These are phyloP conservation scores for Penicillium flavigenum DNA, from an alignment of 495 filamentous ascomycete species.

Conservation along the genomic window DNA sequence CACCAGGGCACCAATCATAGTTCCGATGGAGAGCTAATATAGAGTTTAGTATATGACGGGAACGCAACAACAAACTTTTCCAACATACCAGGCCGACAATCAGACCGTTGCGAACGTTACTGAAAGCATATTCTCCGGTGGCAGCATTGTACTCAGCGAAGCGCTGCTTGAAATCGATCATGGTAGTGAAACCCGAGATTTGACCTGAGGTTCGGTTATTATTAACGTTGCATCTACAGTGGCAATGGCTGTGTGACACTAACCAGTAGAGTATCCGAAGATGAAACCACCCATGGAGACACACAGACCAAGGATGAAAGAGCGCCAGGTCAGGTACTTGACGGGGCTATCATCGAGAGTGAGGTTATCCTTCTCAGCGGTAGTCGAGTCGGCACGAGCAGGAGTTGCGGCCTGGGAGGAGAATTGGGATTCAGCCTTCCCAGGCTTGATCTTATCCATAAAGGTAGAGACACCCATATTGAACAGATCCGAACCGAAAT, in stretches of 20 bases:
- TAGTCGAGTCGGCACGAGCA: constrained; percentile 36
- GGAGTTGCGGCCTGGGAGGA: constrained; percentile 42
- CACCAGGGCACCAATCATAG: constrained; percentile 65
- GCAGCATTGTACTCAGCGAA: constrained; percentile 43
- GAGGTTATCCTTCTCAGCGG: constrained; percentile 40
- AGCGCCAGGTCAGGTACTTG: constrained; percentile 49
- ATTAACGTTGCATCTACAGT: constrained; percentile 5
- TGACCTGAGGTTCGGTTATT: constrained; percentile 39
- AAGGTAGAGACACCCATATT: constrained; percentile 42
- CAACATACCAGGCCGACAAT: constrained; percentile 55
- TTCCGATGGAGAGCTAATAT: constrained; percentile 59
- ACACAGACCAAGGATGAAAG: constrained; percentile 51
- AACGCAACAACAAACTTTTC: neutral
- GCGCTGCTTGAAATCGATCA: constrained; percentile 51
- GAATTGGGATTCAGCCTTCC: constrained; percentile 28
- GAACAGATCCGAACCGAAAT: constrained; percentile 8
- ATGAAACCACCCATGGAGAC: constrained; percentile 74
- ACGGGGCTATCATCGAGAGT: constrained; percentile 49
- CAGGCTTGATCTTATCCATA: constrained; percentile 36
- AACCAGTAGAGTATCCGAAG: constrained; percentile 71
- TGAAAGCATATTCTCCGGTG: constrained; percentile 46
- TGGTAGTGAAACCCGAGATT: constrained; percentile 61
- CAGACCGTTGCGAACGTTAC: constrained; percentile 55
- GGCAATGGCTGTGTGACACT: constrained; percentile 16
- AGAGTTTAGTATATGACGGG: constrained; percentile 6